These are phyloP conservation scores for Paspalum notatum DNA, from an alignment of 176 grass and related monocot genomes.

Conservation along the genomic window DNA sequence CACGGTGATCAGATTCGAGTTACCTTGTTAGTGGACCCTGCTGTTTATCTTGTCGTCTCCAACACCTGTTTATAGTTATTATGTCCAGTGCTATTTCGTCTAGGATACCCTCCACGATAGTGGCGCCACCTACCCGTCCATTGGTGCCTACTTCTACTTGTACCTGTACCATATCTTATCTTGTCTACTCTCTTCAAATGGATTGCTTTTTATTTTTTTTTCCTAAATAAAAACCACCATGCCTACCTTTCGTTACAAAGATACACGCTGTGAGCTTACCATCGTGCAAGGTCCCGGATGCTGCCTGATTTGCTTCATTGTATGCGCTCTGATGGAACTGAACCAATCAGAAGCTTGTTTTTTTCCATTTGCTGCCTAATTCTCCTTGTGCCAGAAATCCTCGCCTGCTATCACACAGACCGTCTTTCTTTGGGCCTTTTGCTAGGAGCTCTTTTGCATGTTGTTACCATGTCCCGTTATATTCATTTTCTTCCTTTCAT, in stretches of 20 bases:
- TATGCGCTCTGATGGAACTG: neutral
- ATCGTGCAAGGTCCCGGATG: neutral
- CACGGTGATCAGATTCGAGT: neutral
- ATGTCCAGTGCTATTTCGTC: neutral
- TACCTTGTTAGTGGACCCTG: neutral
- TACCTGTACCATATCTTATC: constrained; percentile 23
- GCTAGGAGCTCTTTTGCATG: constrained; percentile 1
- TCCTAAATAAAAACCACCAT: no score
- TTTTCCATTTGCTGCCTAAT: neutral
- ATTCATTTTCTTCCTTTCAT: constrained; percentile 13
- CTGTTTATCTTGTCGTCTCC: neutral
- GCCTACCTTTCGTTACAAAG: neutral
- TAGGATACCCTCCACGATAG: neutral
- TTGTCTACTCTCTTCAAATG: neutral
- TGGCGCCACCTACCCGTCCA: constrained; percentile 3
- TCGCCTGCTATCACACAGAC: neutral
- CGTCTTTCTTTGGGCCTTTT: neutral
- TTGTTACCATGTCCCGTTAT: neutral
- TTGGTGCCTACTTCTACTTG: no score
- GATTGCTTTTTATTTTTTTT: no score
- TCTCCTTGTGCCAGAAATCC: neutral
- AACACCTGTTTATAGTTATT: no score
- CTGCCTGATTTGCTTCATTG: neutral
- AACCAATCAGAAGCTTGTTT: constrained; percentile 12
- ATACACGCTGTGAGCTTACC: neutral